These are phyloP conservation scores for Amylostereum chailletii DNA, from an alignment of 1,284 basidiomycete genomes.

Conservation along the genomic window DNA sequence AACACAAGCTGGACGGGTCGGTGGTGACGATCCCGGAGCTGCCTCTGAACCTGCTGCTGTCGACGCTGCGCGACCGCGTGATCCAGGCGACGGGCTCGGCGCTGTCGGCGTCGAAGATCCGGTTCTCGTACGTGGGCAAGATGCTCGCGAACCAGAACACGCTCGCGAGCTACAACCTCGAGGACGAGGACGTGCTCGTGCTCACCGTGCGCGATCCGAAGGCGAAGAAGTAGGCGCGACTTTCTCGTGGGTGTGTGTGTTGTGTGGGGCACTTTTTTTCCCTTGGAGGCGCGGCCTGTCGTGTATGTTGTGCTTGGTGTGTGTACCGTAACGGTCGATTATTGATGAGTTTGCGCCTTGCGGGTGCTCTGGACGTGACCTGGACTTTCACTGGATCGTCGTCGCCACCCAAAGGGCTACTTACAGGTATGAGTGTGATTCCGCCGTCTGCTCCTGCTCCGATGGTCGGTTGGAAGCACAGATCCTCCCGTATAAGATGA, in stretches of 20 bases:
- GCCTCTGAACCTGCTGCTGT: slow-evolving; percentile 74
- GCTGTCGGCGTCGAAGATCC: slow-evolving; percentile 70
- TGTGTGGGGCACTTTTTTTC: neutral
- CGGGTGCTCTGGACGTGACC: no score
- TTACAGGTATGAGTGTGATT: no score
- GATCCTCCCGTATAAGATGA: no score
- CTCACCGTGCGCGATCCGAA: slow-evolving; percentile 71
- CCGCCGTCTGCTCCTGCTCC: neutral
- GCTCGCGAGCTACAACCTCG: slow-evolving; percentile 81
- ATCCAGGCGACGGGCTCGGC: slow-evolving; percentile 67
- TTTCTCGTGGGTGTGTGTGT: neutral
- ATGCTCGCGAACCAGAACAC: slow-evolving; percentile 81
- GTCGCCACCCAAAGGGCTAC: no score
- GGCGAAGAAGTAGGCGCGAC: slow-evolving; percentile 54
- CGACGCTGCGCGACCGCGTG: slow-evolving; percentile 82
- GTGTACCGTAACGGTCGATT: no score
- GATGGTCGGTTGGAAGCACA: no score
- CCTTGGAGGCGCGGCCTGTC: neutral
- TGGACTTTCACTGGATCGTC: no score
- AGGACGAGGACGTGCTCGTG: slow-evolving; percentile 77
- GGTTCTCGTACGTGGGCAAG: slow-evolving; percentile 71
- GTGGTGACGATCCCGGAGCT: slow-evolving; percentile 72
- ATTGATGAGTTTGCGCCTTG: no score
- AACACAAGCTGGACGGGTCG: slow-evolving; percentile 85
- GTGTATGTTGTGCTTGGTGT: neutral